phyloP scores from a whole-genome alignment of 2,329 filamentous ascomycete genomes.

The Colletotrichum tropicale region DNA sequence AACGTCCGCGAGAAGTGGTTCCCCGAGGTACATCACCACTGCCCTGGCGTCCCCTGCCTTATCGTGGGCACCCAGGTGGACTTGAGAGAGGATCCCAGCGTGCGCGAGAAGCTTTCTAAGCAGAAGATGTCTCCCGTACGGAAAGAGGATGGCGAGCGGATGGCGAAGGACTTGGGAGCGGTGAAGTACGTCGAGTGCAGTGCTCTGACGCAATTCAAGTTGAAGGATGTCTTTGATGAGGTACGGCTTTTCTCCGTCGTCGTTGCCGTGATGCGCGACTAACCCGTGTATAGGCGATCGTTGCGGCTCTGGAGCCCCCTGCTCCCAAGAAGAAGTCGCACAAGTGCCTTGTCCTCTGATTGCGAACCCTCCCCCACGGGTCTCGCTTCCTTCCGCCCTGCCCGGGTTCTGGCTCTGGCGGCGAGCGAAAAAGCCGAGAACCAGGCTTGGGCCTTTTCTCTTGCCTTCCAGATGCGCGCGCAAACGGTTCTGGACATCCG shows the following conservation, averaged over 20 bases:
- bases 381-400: constrained; percentile 14
- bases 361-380: background rate
- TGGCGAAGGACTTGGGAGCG: constrained; percentile 96
- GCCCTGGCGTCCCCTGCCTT: constrained; percentile 94
- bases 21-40: constrained; percentile 98
- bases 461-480: constrained; percentile 16
- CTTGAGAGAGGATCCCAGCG: constrained; percentile 85
- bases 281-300: constrained; percentile 73
- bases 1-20: constrained; percentile 99
- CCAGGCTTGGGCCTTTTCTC: constrained; percentile 17
- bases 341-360: constrained; percentile 72
- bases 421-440: constrained; percentile 18
- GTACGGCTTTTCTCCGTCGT: constrained; percentile 54
- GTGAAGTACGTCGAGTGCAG: constrained; percentile 99
- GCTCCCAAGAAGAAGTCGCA: constrained; percentile 77
- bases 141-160: constrained; percentile 91
- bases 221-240: constrained; percentile 99
- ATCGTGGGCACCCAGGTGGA: constrained; percentile 98
- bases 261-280: background rate
- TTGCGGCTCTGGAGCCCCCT: constrained; percentile 90
- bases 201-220: constrained; percentile 95
- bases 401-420: constrained; percentile 8
- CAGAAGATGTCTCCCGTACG: constrained; percentile 95
- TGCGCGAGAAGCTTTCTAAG: constrained; percentile 89
- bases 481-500: constrained; percentile 10